Percentiles rank a stretch among this genome's conserved stretches.
phyloP scores from a whole-genome alignment of 495 filamentous ascomycete genomes.

The Talaromyces wortmannii region DNA sequence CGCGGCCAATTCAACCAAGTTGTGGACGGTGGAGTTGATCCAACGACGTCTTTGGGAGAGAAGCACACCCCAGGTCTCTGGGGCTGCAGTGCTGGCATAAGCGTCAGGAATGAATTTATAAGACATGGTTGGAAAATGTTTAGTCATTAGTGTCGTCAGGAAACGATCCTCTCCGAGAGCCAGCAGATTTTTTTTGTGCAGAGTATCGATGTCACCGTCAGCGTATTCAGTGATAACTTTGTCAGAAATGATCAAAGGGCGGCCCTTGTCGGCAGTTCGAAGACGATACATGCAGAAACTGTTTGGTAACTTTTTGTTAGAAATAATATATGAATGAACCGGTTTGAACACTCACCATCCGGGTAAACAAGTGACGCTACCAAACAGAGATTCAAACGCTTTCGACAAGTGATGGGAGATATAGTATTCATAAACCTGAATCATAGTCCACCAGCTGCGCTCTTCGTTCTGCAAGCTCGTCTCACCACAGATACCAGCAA shows the following conservation, averaged over 20 bases:
- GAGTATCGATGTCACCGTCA: conserved; percentile 80
- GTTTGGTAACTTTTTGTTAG: background rate
- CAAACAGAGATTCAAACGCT: conserved; percentile 92
- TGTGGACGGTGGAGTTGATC: conserved; percentile 99
- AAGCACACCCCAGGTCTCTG: conserved; percentile 86
- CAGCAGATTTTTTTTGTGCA: conserved; percentile 97
- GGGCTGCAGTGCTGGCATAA: conserved; percentile 85
- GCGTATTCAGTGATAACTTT: conserved; percentile 82
- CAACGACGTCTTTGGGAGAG: conserved; percentile 93
- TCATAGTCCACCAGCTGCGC: conserved; percentile 97
- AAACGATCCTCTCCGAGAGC: conserved; percentile 96
- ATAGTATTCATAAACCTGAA: conserved; percentile 98
- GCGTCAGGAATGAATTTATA: conserved; percentile 95
- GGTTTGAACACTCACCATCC: conserved; percentile 68
- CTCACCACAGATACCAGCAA: conserved; percentile 96
- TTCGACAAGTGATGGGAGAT: conserved; percentile 93
- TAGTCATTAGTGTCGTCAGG: conserved; percentile 95
- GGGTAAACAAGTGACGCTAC: conserved; percentile 93
- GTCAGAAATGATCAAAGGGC: conserved; percentile 86
- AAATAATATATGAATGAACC: background rate
- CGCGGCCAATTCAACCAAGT: conserved; percentile 79
- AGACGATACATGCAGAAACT: conserved; percentile 99
- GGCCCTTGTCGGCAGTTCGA: conserved; percentile 84
- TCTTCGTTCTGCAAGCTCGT: conserved; percentile 95
- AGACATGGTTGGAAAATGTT: conserved; percentile 90